Conservation (phyloP, 768 basidiomycete genomes). For the Auriculariales sp. region DNA sequence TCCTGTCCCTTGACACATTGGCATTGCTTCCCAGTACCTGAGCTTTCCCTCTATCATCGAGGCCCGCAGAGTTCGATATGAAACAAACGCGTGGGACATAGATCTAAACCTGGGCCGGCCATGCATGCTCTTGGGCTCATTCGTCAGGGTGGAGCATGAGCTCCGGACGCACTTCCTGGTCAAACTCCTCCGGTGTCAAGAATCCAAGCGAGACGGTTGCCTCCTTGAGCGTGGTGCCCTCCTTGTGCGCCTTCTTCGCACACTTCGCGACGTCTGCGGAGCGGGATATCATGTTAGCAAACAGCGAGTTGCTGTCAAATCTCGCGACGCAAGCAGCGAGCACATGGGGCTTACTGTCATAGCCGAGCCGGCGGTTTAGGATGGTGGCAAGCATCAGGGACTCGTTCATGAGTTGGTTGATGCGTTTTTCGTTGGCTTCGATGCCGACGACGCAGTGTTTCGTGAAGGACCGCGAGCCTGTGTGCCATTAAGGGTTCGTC, state of each 20-base stretch:
- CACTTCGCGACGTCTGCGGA: slow-evolving; percentile 84
- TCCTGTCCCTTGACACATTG: too few relatives aligned
- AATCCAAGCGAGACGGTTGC: slow-evolving; percentile 81
- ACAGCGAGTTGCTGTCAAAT: slow-evolving; percentile 5
- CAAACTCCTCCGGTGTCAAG: slow-evolving; percentile 83
- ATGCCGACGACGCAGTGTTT: slow-evolving; percentile 96
- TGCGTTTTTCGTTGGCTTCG: slow-evolving; percentile 89
- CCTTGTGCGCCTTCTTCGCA: slow-evolving; percentile 99
- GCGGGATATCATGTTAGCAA: slow-evolving; percentile 1
- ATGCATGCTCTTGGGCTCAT: too few relatives aligned
- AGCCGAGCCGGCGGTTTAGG: slow-evolving; percentile 88
- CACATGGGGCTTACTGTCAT: slow-evolving; percentile 66
- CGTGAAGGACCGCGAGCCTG: slow-evolving; percentile 84
- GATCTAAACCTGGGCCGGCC: too few relatives aligned
- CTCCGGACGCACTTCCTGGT: slow-evolving; percentile 84
- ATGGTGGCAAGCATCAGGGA: slow-evolving; percentile 97
- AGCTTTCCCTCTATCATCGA: too few relatives aligned
- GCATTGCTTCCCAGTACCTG: too few relatives aligned
- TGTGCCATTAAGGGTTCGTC: slow-evolving; percentile 7
- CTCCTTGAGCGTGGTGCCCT: slow-evolving; percentile 92
- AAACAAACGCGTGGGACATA: too few relatives aligned
- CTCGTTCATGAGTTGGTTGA: slow-evolving; percentile 78
- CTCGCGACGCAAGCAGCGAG: not conserved
- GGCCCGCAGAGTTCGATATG: too few relatives aligned
- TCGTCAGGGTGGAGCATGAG: slow-evolving; percentile 73